These are phyloP conservation scores for Micromonas commoda DNA, from an alignment of 139 green algal genomes.

Conservation along the genomic window DNA sequence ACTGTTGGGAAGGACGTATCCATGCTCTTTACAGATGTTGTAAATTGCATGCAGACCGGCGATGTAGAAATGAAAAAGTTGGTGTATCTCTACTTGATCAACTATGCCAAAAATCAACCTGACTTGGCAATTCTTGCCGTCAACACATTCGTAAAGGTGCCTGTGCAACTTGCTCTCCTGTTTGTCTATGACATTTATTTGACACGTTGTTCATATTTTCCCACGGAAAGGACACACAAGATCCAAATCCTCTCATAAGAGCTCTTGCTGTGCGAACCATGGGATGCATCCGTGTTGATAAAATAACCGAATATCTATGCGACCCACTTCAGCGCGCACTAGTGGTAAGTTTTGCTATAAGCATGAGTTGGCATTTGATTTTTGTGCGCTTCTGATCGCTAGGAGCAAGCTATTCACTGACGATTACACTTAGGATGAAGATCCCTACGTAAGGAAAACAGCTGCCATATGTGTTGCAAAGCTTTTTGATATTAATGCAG, in stretches of 20 bases:
- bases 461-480: slow-evolving; percentile 97
- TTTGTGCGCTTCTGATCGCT: no score
- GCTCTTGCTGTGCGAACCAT: slow-evolving; percentile 96
- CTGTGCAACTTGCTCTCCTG: not conserved
- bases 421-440: slow-evolving; percentile 65
- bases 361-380: not conserved
- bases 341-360: slow-evolving; percentile 50
- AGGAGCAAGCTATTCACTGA: not conserved
- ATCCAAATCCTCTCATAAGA: slow-evolving; percentile 94
- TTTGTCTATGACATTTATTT: not conserved
- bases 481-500: slow-evolving; percentile 92
- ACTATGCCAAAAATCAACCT: slow-evolving; percentile 97
- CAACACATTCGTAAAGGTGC: slow-evolving; percentile 99
- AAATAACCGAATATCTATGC: slow-evolving; percentile 98
- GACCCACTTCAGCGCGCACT: slow-evolving; percentile 86
- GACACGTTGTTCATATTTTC: slow-evolving; percentile 3
- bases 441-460: slow-evolving; percentile 98
- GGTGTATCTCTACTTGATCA: slow-evolving; percentile 99
- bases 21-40: slow-evolving; percentile 89
- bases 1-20: slow-evolving; percentile 98
- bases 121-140: slow-evolving; percentile 98
- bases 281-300: slow-evolving; percentile 98
- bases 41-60: slow-evolving; percentile 97
- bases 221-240: slow-evolving; percentile 80
- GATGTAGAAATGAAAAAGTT: slow-evolving; percentile 94